Evolutionary conservation across 139 green algal species (phyloP).

Genomic region (Chlamydomonas asymmetrica): DNA sequence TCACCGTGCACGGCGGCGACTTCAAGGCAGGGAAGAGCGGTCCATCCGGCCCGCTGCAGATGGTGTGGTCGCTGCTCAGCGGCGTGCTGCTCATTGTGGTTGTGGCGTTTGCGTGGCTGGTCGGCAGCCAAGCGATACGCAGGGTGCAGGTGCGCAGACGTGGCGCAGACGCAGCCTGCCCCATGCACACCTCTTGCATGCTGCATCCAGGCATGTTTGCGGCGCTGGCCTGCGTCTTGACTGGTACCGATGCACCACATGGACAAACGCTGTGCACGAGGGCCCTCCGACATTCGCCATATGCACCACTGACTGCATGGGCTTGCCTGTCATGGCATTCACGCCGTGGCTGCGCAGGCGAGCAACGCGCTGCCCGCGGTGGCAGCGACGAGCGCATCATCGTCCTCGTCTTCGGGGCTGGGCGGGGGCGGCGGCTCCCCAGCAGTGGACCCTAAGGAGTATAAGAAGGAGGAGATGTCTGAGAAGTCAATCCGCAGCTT

Average conservation of each 20-base stretch:
- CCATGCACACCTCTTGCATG: neutral
- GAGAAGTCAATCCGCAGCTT: slow-evolving; percentile 61
- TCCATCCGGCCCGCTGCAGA: slow-evolving; percentile 6
- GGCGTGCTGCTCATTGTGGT: slow-evolving; percentile 26
- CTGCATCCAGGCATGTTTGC: too few species aligned
- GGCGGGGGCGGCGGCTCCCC: neutral
- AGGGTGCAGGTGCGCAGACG: neutral
- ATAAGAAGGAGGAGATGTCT: slow-evolving; percentile 66
- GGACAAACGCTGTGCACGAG: too few species aligned
- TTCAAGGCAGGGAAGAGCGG: too few species aligned
- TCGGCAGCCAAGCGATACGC: slow-evolving; percentile 42
- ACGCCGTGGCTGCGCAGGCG: too few species aligned
- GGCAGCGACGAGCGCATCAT: too few species aligned
- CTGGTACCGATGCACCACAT: too few species aligned
- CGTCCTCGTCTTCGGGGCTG: too few species aligned
- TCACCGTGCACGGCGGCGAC: slow-evolving; percentile 37
- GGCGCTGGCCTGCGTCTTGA: too few species aligned
- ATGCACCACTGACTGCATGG: too few species aligned
- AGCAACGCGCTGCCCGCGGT: too few species aligned
- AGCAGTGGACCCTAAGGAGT: slow-evolving; percentile 63
- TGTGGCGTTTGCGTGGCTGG: slow-evolving; percentile 51
- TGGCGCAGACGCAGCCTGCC: neutral
- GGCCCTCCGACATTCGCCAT: too few species aligned
- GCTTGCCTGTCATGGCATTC: too few species aligned
- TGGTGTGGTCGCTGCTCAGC: slow-evolving; percentile 31